A percentile compares a stretch with the other conserved stretches of the same genome.
Evolutionary conservation across 2,329 filamentous ascomycete genomes (phyloP).

Genomic region (Botrytis paeoniae): DNA sequence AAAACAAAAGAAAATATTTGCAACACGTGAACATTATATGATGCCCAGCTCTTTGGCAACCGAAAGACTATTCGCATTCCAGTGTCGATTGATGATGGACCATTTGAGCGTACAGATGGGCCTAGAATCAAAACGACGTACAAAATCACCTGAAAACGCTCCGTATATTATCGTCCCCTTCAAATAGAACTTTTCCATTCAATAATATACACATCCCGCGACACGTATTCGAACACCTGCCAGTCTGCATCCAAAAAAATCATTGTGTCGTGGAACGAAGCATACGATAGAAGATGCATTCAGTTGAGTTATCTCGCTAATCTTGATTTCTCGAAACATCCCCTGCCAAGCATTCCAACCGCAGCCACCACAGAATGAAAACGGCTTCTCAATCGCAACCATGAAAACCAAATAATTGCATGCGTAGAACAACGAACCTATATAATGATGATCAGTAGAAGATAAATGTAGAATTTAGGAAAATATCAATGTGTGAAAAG

Average conservation of each 20-base stretch:
- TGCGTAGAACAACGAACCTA: accelerated
- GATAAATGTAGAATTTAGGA: background rate
- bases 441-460: background rate
- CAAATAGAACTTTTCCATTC: background rate
- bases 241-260: background rate
- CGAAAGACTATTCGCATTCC: background rate
- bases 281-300: background rate
- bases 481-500: background rate
- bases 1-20: no score
- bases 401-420: background rate
- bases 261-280: background rate
- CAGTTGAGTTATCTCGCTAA: background rate
- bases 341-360: background rate
- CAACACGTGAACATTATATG: background rate
- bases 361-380: background rate
- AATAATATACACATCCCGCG: background rate
- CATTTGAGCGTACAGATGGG: background rate
- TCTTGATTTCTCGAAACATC: background rate
- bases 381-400: background rate
- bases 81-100: background rate
- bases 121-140: background rate
- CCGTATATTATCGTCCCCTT: background rate
- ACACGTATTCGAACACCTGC: background rate
- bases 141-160: background rate
- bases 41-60: background rate